phyloP scores from a whole-genome alignment of 179 eudicot species.

The Gypsophila paniculata region DNA sequence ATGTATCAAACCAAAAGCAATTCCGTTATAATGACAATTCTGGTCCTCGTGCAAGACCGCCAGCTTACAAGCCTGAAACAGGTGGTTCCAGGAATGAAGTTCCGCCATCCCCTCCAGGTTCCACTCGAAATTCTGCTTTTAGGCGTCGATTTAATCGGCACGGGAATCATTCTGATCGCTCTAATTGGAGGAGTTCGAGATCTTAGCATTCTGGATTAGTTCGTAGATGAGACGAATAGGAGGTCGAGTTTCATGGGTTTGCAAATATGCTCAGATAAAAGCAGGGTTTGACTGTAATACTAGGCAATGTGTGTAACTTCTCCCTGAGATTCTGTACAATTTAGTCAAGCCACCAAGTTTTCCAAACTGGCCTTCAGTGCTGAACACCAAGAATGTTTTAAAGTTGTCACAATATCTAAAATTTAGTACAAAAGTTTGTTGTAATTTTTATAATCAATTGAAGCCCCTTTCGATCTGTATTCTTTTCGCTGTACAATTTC shows the following conservation, averaged over 20 bases:
- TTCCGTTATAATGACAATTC: conserved; percentile 15
- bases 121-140: conserved; percentile 20
- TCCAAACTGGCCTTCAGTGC: neutral
- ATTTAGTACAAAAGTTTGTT: neutral
- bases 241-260: neutral
- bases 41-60: conserved; percentile 8
- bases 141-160: conserved; percentile 30
- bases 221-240: neutral
- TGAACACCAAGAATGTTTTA: neutral
- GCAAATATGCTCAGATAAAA: neutral
- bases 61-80: neutral
- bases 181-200: conserved; percentile 33
- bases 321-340: neutral
- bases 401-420: neutral
- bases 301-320: conserved; percentile 11
- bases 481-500: too few species aligned
- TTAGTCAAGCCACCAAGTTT: neutral
- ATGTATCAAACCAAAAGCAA: neutral
- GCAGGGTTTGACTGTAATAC: conserved; percentile 2
- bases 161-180: conserved; percentile 13
- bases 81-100: conserved; percentile 2
- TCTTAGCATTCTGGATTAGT: conserved; percentile 11
- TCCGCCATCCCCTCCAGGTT: conserved; percentile 24
- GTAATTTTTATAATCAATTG: neutral
- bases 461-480: neutral